Percentiles rank a stretch among this genome's conserved stretches.
phyloP scores from a whole-genome alignment of 176 grass and related monocot species.

The Triticum dicoccoides region DNA sequence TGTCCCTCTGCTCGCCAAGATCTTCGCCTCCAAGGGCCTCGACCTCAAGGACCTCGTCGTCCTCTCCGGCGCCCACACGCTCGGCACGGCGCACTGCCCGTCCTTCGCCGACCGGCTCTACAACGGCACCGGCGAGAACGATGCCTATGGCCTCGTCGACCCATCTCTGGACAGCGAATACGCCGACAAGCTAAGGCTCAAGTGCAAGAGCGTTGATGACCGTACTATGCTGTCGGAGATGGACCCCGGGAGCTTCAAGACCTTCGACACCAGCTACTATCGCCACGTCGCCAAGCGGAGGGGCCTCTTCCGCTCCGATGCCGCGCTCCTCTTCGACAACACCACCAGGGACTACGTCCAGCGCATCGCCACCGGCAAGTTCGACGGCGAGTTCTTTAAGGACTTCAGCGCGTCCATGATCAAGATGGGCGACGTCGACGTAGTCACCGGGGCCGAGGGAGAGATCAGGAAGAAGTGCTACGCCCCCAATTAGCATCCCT shows the following conservation, averaged over 20 bases:
- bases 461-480: too few species aligned
- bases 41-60: slow-evolving; percentile 7
- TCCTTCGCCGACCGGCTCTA: slow-evolving; percentile 5
- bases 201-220: neutral
- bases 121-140: neutral
- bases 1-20: neutral
- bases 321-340: neutral
- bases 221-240: neutral
- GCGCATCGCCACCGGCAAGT: too few species aligned
- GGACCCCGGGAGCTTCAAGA: slow-evolving; percentile 6
- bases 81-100: neutral
- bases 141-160: neutral
- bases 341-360: neutral
- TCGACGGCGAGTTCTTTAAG: too few species aligned
- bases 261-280: slow-evolving; percentile 10
- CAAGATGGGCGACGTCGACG: too few species aligned
- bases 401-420: too few species aligned
- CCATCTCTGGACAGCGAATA: neutral
- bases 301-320: slow-evolving; percentile 4
- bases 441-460: too few species aligned
- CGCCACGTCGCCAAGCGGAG: neutral
- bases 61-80: neutral
- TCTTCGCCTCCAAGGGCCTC: slow-evolving; percentile 3
- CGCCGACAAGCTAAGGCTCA: neutral
- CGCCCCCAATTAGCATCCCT: too few species aligned